Conservation (phyloP, 805 yeast genomes). For the Candida nanaspora region DNA sequence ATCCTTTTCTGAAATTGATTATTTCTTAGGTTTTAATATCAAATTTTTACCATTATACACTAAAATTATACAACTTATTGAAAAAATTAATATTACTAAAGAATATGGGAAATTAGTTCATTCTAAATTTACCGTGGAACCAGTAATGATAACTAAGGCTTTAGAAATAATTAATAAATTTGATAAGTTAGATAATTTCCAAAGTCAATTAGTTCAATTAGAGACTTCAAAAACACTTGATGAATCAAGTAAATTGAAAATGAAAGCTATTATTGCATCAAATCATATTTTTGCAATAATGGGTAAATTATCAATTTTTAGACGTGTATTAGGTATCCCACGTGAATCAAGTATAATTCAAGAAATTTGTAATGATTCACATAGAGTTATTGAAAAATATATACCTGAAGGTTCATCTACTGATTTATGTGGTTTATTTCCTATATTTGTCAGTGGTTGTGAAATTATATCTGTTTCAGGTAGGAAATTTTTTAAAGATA, state of each 20-base stretch:
- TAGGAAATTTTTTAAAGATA: conserved; percentile 29
- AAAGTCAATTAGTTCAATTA: conserved; percentile 4
- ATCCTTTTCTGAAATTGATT: conserved; percentile 43
- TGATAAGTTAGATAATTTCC: conserved; percentile 19
- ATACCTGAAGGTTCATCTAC: conserved; percentile 42
- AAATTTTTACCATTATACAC: conserved; percentile 52
- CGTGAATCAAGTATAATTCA: conserved; percentile 40
- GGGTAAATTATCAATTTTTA: conserved; percentile 48
- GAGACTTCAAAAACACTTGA: background rate
- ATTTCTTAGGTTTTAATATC: conserved; percentile 60
- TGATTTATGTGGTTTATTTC: conserved; percentile 49
- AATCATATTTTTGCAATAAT: conserved; percentile 46
- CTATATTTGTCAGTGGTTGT: conserved; percentile 52
- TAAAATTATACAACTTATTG: conserved; percentile 36
- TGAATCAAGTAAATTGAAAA: background rate
- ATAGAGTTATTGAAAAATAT: conserved; percentile 26
- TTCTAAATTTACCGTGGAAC: conserved; percentile 4
- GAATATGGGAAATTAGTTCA: conserved; percentile 1
- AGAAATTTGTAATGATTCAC: conserved; percentile 35
- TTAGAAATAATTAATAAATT: conserved; percentile 30
- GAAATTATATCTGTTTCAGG: conserved; percentile 35
- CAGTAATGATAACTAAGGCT: conserved; percentile 27
- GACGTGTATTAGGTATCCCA: conserved; percentile 46
- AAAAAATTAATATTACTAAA: conserved; percentile 18
- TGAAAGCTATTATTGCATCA: conserved; percentile 30